Percentiles rank a stretch among this genome's conserved stretches.
Conservation (phyloP, 1,139 yeast genomes). For the Taphrina wiesneri region DNA sequence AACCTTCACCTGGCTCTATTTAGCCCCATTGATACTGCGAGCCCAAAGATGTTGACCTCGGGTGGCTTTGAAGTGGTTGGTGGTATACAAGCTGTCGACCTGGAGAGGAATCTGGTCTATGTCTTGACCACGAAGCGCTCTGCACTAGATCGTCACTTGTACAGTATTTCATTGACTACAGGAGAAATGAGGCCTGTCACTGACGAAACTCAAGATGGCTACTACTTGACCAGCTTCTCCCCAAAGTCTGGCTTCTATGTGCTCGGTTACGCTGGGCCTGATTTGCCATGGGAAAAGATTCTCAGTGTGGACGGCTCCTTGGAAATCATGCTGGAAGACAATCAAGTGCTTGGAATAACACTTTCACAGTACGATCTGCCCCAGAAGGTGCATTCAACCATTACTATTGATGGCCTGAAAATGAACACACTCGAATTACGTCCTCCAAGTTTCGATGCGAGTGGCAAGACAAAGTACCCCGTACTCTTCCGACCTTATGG, state of each 20-base stretch:
- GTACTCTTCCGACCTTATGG: conserved; percentile 82
- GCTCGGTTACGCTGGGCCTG: conserved; percentile 64
- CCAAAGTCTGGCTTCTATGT: conserved; percentile 58
- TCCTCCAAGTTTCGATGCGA: conserved; percentile 67
- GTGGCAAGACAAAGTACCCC: conserved; percentile 60
- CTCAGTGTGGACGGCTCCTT: conserved; percentile 49
- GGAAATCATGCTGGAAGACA: conserved; percentile 34
- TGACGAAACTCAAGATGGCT: conserved; percentile 60
- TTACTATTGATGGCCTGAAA: conserved; percentile 47
- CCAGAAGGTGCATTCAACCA: conserved; percentile 41
- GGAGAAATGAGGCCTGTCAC: conserved; percentile 55
- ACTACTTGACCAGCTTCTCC: conserved; percentile 66
- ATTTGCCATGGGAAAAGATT: conserved; percentile 63
- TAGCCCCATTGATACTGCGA: conserved; percentile 51
- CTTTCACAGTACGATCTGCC: conserved; percentile 40
- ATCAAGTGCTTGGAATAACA: conserved; percentile 33
- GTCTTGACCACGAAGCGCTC: conserved; percentile 62
- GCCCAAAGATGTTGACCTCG: conserved; percentile 58
- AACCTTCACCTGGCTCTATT: conserved; percentile 71
- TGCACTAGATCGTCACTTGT: conserved; percentile 60
- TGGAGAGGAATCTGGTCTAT: conserved; percentile 57
- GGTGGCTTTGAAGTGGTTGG: conserved; percentile 70
- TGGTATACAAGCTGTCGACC: conserved; percentile 61
- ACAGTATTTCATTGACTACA: conserved; percentile 52
- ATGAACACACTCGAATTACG: conserved; percentile 71